Conservation (phyloP, 1,284 basidiomycete species). For the Exobasidium cylindrosporum region DNA sequence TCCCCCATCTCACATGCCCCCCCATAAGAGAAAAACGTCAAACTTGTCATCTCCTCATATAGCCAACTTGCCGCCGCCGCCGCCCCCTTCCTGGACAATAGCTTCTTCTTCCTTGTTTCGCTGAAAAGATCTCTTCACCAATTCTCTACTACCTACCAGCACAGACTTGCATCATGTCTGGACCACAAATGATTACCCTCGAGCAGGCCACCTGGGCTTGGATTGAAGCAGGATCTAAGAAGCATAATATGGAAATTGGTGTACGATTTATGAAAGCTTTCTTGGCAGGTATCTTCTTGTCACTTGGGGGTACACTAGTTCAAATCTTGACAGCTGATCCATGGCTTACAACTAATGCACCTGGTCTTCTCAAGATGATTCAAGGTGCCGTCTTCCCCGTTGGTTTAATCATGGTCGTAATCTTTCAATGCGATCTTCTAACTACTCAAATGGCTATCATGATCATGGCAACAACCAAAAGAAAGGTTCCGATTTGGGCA, state of each 20-base stretch:
- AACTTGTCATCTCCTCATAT: no score
- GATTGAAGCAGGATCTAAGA: conserved; percentile 35
- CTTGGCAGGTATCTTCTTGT: conserved; percentile 39
- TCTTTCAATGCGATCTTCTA: conserved; percentile 40
- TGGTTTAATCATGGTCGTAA: conserved; percentile 44
- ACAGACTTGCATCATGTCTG: conserved; percentile 22
- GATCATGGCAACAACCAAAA: conserved; percentile 38
- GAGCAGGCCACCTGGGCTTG: conserved; percentile 45
- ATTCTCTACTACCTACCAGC: not conserved
- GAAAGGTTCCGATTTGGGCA: conserved; percentile 37
- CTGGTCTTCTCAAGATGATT: conserved; percentile 37
- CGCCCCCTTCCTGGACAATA: no score
- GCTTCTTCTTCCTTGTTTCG: no score
- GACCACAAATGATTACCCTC: conserved; percentile 31
- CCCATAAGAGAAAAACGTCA: no score
- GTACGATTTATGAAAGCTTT: conserved; percentile 36
- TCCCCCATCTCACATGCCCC: no score
- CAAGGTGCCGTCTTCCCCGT: conserved; percentile 39
- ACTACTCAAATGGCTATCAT: conserved; percentile 43
- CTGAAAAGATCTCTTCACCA: no score
- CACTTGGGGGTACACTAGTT: conserved; percentile 37
- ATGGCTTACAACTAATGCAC: conserved; percentile 37
- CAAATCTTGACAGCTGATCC: conserved; percentile 41
- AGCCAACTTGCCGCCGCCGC: no score
- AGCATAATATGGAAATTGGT: conserved; percentile 30